Evolutionary conservation across 1,284 basidiomycete species (phyloP).

Genomic region (Boletus sp.): DNA sequence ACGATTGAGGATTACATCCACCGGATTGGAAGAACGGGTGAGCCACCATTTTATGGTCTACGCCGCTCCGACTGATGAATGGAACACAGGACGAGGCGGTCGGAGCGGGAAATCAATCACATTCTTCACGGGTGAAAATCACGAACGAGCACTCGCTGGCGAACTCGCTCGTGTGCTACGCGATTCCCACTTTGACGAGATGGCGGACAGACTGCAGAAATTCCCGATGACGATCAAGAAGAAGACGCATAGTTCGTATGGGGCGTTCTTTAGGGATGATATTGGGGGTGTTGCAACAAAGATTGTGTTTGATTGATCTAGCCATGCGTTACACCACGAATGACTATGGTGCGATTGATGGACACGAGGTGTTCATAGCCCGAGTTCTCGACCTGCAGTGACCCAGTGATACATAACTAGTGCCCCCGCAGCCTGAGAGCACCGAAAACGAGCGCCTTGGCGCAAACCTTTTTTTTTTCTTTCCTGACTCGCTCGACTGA

Average conservation of each 20-base stretch:
- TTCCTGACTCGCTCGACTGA: constrained; percentile 1
- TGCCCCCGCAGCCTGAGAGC: constrained; percentile 15
- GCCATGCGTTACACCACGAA: constrained; percentile 1
- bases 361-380: constrained; percentile 4
- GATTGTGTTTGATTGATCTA: constrained; percentile 71
- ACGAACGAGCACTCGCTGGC: constrained; percentile 89
- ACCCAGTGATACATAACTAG: too few species aligned
- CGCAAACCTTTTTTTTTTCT: neutral
- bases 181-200: constrained; percentile 84
- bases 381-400: constrained; percentile 1
- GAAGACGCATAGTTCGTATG: constrained; percentile 85
- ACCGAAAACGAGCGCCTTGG: constrained; percentile 9
- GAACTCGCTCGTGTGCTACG: constrained; percentile 92
- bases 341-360: constrained; percentile 17
- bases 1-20: constrained; percentile 98
- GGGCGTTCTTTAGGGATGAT: constrained; percentile 85
- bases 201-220: constrained; percentile 68
- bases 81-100: constrained; percentile 79
- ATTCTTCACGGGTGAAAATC: constrained; percentile 92
- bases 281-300: constrained; percentile 82
- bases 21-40: constrained; percentile 93
- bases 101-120: constrained; percentile 92
- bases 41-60: constrained; percentile 26
- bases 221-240: constrained; percentile 99
- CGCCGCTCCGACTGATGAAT: constrained; percentile 5